Conservation (phyloP, 163 green algal species). For the Scenedesmus sp. region DNA sequence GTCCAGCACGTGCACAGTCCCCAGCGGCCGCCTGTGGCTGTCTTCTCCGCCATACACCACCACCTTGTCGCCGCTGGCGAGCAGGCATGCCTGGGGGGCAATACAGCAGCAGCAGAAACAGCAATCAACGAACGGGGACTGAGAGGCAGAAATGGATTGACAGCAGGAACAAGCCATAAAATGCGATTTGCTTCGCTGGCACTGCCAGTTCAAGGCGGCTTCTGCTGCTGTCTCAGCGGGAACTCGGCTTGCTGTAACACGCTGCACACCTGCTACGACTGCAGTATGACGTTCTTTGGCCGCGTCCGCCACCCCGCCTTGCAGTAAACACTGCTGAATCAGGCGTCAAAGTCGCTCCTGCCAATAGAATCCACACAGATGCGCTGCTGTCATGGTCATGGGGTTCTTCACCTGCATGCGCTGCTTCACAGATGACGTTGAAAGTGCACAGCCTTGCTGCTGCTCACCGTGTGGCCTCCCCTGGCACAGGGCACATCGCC, state of each 20-base stretch:
- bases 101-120: neutral
- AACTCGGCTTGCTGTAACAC: no score
- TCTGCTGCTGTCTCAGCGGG: neutral
- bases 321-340: no score
- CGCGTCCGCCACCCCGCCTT: no score
- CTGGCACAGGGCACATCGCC: constrained; percentile 69
- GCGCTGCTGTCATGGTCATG: no score
- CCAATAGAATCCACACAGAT: no score
- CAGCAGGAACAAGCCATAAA: neutral
- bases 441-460: constrained; percentile 13
- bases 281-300: no score
- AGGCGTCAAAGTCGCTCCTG: no score
- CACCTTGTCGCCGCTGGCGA: constrained; percentile 70
- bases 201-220: neutral
- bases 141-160: no score
- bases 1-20: constrained; percentile 86
- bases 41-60: constrained; percentile 96
- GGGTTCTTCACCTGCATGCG: no score
- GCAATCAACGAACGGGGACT: neutral
- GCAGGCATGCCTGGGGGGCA: constrained; percentile 70
- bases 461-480: constrained; percentile 82
- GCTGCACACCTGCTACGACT: no score
- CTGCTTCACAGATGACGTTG: no score
- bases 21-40: constrained; percentile 74
- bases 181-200: neutral